Conservation (phyloP, 176 grass and related monocot species). For the Bonia amplexicaulis region DNA sequence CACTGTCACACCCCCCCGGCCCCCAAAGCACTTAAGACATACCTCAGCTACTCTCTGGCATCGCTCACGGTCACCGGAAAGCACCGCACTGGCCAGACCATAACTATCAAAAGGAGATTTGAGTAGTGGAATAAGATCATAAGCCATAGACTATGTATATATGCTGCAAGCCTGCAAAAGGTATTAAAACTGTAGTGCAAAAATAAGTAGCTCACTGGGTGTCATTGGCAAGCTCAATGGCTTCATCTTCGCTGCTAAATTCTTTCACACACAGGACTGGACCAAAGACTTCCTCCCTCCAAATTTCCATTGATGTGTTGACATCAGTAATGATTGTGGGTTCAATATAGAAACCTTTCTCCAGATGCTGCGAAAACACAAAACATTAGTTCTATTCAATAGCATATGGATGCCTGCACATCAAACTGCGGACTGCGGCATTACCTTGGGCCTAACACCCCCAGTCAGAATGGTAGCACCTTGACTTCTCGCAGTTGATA, state of each 20-base stretch:
- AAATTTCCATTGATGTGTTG: conserved; percentile 96
- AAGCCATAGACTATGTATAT: neutral
- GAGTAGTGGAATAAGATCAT: neutral
- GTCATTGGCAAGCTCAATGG: conserved; percentile 84
- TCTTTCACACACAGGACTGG: conserved; percentile 84
- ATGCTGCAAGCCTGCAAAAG: neutral
- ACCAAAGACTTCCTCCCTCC: conserved; percentile 96
- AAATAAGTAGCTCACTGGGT: conserved; percentile 52
- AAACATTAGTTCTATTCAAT: conserved; percentile 11
- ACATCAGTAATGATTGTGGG: conserved; percentile 82
- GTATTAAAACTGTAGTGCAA: neutral
- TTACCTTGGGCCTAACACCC: conserved; percentile 79
- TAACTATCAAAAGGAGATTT: conserved; percentile 45
- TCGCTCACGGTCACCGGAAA: conserved; percentile 71
- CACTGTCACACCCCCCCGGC: neutral
- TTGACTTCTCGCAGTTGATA: conserved; percentile 71
- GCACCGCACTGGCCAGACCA: conserved; percentile 81
- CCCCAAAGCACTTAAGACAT: conserved; percentile 15
- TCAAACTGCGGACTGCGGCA: neutral
- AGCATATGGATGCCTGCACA: neutral
- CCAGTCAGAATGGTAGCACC: conserved; percentile 85
- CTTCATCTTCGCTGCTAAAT: conserved; percentile 87
- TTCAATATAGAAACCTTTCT: conserved; percentile 91
- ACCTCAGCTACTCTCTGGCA: conserved; percentile 88
- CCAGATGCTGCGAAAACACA: conserved; percentile 60